phyloP scores from a whole-genome alignment of 352 stramenopile species.

The Phytophthora meadii region DNA sequence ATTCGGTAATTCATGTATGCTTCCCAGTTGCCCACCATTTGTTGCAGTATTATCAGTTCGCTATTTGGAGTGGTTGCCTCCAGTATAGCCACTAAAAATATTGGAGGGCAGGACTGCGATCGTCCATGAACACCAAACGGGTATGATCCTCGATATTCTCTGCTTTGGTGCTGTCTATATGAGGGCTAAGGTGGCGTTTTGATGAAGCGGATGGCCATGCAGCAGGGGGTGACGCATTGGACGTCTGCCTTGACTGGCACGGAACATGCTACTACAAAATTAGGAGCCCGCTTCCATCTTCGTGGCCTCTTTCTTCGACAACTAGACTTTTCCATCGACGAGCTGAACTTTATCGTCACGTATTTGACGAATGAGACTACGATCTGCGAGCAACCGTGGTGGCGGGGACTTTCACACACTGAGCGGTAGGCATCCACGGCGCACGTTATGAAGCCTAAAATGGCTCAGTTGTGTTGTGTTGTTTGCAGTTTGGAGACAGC shows the following conservation, averaged over 20 bases:
- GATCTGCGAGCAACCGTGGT: constrained; percentile 48
- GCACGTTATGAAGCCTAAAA: background rate
- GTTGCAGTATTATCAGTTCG: background rate
- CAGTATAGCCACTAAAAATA: too few relatives aligned
- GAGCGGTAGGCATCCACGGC: constrained; percentile 32
- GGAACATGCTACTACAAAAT: constrained; percentile 45
- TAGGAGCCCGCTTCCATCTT: constrained; percentile 51
- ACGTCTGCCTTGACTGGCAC: constrained; percentile 29
- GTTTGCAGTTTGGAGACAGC: constrained; percentile 39
- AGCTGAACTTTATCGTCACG: constrained; percentile 54
- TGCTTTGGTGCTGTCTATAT: background rate
- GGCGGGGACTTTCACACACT: constrained; percentile 37
- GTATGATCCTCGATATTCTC: constrained; percentile 12
- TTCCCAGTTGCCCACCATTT: constrained; percentile 21
- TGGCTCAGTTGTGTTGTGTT: background rate
- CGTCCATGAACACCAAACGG: constrained; percentile 33
- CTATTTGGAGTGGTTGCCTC: background rate
- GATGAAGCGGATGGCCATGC: constrained; percentile 32
- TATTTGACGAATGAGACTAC: constrained; percentile 53
- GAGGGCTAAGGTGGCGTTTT: constrained; percentile 1
- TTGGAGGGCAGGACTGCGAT: too few relatives aligned
- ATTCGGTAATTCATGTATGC: constrained; percentile 40
- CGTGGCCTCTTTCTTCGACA: constrained; percentile 51
- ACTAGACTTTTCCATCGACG: constrained; percentile 47
- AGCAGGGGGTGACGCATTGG: constrained; percentile 36